These are phyloP conservation scores for Lodderomyces metapsilosis DNA, from an alignment of 1,139 yeast species.

Conservation along the genomic window DNA sequence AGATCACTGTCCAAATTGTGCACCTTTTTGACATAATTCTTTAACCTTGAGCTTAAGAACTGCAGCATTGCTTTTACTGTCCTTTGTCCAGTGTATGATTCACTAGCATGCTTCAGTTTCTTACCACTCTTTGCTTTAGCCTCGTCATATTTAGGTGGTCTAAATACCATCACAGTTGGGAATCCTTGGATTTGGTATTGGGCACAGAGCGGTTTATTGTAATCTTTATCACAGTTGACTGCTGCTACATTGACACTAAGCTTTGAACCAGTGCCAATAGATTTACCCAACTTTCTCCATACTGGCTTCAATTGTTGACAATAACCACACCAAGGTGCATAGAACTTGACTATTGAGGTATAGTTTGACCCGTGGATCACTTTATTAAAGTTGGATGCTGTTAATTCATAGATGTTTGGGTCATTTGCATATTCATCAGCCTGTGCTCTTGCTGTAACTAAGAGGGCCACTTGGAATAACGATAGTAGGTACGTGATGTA, in stretches of 20 bases:
- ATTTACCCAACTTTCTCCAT: slow-evolving; percentile 62
- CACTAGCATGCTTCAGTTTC: slow-evolving; percentile 51
- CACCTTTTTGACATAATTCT: slow-evolving; percentile 66
- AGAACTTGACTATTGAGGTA: slow-evolving; percentile 83
- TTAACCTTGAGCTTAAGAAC: slow-evolving; percentile 60
- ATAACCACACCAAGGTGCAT: slow-evolving; percentile 97
- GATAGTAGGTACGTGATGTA: slow-evolving; percentile 4
- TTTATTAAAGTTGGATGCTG: slow-evolving; percentile 56
- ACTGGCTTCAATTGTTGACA: slow-evolving; percentile 60
- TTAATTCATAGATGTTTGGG: slow-evolving; percentile 56
- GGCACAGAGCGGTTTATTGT: slow-evolving; percentile 70
- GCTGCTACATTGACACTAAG: slow-evolving; percentile 72
- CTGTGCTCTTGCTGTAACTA: slow-evolving; percentile 13
- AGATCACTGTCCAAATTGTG: slow-evolving; percentile 23
- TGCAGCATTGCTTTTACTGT: slow-evolving; percentile 57
- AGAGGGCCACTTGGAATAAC: slow-evolving; percentile 4
- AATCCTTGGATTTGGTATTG: slow-evolving; percentile 66
- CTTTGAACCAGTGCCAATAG: slow-evolving; percentile 44
- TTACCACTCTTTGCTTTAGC: slow-evolving; percentile 9
- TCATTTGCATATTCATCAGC: slow-evolving; percentile 37
- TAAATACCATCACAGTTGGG: slow-evolving; percentile 78
- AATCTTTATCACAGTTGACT: slow-evolving; percentile 76
- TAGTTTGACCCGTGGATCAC: slow-evolving; percentile 69
- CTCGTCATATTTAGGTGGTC: slow-evolving; percentile 66
- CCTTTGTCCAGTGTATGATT: slow-evolving; percentile 70